Base-by-base conservation (phyloP, 257 asterid genomes). In the Buddleja alternifolia region DNA sequence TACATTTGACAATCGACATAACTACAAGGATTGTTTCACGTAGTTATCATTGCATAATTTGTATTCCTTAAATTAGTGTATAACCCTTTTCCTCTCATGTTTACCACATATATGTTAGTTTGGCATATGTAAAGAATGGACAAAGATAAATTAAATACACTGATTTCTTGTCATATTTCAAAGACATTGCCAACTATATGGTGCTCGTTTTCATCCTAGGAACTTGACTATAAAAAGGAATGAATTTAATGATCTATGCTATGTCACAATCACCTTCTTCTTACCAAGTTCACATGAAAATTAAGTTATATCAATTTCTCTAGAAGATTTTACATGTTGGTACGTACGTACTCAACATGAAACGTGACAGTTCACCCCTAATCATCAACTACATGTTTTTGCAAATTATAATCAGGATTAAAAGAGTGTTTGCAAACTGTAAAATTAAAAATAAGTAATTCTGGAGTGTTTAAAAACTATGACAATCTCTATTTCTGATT, bases 251-350 rank as follows among this genome's bases (percentile, higher is more conserved):
- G 71, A 59, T 54, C 15, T 52, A 42, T 44, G 14, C 36, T 2
- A 21, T 62, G 81, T 67, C 72, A 45, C 71, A 67, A 66, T 66
- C 81, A 11, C 46, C 60, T 59, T 65, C 14, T 40, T 53, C 37
- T 29, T 17, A 50, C 48, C 64, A 42, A 59, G 50, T 41, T 59
- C 58, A 24, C 40, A 60, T 54, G 34, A 5, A 29, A 29, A 5
- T 29, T 29, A 29, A 29, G 34, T 29, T 29, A 29, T 29, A 29
- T 29, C 39, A 44, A 62, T 44, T 42, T 20, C 3, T 20, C 7
- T 21, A 7, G 37, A 8, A 20, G 11, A 20, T 41, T 20, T 37
- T n/a, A 23, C 42, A 41, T 1, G 52, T 15, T 23, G 40, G 21
- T n/a, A n/a, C n/a, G n/a, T n/a, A n/a, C n/a, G 15, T 14, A 3